These are phyloP conservation scores for Phyllosticta citrichinensis DNA, from an alignment of 2,329 filamentous ascomycete genomes.

Conservation along the genomic window DNA sequence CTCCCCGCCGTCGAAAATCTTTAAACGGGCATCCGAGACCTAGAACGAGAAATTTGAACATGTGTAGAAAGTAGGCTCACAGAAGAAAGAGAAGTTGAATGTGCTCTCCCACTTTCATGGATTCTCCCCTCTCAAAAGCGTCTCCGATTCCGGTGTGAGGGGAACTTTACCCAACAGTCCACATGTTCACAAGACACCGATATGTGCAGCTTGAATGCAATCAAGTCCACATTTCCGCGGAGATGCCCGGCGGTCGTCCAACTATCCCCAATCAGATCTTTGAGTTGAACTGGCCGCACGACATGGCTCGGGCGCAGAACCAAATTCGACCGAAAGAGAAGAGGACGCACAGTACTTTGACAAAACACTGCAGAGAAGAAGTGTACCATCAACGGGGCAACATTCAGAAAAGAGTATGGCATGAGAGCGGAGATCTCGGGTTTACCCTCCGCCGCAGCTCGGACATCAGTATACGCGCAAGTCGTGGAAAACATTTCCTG, in stretches of 20 bases:
- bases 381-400: not conserved
- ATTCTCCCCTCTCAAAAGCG: not conserved
- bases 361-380: not conserved
- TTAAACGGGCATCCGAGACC: too few relatives aligned
- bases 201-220: not conserved
- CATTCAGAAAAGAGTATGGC: constrained; percentile 1
- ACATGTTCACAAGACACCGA: not conserved
- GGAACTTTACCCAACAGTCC: not conserved
- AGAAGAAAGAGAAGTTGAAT: too few relatives aligned
- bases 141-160: not conserved
- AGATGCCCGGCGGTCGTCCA: not conserved
- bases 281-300: not conserved
- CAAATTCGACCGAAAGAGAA: not conserved
- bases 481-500: not conserved
- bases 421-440: constrained; percentile 6
- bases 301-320: not conserved
- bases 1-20: too few relatives aligned
- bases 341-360: not conserved
- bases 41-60: too few relatives aligned
- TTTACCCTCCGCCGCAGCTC: constrained; percentile 3
- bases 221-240: not conserved
- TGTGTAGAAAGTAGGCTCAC: too few relatives aligned
- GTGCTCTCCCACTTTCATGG: not conserved
- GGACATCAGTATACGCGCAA: not conserved
- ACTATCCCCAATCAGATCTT: not conserved